These are phyloP conservation scores for Cutaneotrichosporon dermatis DNA, from an alignment of 1,284 basidiomycete species.

Conservation along the genomic window DNA sequence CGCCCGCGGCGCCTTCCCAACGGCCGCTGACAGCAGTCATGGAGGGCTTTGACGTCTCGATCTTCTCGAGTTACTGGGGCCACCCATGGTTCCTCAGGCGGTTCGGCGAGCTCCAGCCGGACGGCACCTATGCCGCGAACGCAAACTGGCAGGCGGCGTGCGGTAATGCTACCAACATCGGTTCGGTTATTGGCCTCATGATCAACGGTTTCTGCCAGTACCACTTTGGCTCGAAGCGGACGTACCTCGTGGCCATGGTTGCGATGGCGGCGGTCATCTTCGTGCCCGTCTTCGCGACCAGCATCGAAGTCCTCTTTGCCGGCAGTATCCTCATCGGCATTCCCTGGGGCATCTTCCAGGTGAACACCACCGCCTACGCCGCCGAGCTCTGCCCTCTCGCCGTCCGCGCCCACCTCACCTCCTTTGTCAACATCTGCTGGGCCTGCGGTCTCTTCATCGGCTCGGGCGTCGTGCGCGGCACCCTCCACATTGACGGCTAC, in stretches of 20 bases:
- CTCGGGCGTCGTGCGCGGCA: slow-evolving; percentile 45
- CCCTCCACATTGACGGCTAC: slow-evolving; percentile 26
- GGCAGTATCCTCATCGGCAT: slow-evolving; percentile 19
- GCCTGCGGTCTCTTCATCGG: slow-evolving; percentile 46
- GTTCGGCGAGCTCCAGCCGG: slow-evolving; percentile 21
- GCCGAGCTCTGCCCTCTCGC: slow-evolving; percentile 52
- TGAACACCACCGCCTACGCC: slow-evolving; percentile 51
- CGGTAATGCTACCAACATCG: slow-evolving; percentile 18
- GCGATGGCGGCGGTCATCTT: slow-evolving; percentile 40
- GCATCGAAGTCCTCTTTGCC: slow-evolving; percentile 23
- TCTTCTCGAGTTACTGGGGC: slow-evolving; percentile 38
- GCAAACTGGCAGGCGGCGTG: slow-evolving; percentile 25
- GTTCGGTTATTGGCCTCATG: slow-evolving; percentile 14
- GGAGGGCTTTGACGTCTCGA: slow-evolving; percentile 5
- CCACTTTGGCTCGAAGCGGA: slow-evolving; percentile 19
- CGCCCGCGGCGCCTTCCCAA: too few species aligned
- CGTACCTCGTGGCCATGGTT: slow-evolving; percentile 36
- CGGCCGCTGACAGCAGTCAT: slow-evolving; percentile 2
- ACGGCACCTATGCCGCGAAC: slow-evolving; percentile 15
- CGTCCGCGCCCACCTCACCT: slow-evolving; percentile 51
- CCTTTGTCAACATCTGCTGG: slow-evolving; percentile 52
- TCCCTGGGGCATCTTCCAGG: slow-evolving; percentile 51
- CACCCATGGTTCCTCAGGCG: slow-evolving; percentile 38
- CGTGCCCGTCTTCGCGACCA: slow-evolving; percentile 39
- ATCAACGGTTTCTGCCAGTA: slow-evolving; percentile 27